These are phyloP conservation scores for Trypanosoma cruzi DNA, from an alignment of 208 protist species.

Conservation along the genomic window DNA sequence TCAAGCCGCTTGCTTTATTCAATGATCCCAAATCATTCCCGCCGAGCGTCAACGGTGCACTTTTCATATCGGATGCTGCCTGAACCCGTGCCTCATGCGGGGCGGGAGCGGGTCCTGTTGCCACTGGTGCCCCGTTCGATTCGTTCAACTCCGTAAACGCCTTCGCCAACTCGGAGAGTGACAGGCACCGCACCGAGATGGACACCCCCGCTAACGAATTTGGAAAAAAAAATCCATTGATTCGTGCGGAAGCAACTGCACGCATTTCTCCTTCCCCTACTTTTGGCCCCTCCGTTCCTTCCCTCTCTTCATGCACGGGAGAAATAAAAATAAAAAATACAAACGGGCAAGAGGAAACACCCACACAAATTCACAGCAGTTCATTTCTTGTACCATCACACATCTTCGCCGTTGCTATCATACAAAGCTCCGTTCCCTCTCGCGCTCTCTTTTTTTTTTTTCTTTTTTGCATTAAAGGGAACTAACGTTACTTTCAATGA, in stretches of 20 bases:
- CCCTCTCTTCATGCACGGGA: background rate
- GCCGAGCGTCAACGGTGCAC: background rate
- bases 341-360: too few species aligned
- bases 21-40: background rate
- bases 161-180: conserved; percentile 43
- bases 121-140: background rate
- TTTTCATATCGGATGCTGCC: background rate
- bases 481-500: too few species aligned
- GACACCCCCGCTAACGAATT: background rate
- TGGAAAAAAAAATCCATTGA: background rate
- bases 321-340: background rate
- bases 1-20: background rate
- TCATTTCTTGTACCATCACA: too few species aligned
- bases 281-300: too few species aligned
- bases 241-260: background rate
- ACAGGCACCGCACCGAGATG: conserved; percentile 21
- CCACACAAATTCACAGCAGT: too few species aligned
- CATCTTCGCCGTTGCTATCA: too few species aligned
- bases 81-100: background rate
- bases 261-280: conserved; percentile 10
- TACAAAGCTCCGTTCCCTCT: background rate
- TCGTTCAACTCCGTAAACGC: conserved; percentile 45
- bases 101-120: background rate
- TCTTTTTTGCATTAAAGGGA: too few species aligned
- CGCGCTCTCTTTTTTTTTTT: too few species aligned